Evolutionary conservation across 73 alveolate species (phyloP).

Genomic region (Diophrys appendiculata): DNA sequence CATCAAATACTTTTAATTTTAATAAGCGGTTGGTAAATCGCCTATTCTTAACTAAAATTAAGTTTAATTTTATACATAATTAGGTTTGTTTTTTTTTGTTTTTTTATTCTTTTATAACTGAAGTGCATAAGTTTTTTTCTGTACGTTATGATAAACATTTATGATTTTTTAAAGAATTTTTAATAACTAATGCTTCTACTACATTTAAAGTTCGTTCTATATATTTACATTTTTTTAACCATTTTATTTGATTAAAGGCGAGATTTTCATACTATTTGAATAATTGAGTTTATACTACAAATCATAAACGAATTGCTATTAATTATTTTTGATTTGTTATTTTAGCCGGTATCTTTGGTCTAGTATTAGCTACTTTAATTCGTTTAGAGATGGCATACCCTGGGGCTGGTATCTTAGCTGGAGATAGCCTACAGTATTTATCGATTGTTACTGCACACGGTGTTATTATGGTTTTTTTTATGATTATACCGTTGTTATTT

Average conservation of each 20-base stretch:
- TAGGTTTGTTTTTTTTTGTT: too few relatives aligned
- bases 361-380: conserved; percentile 1
- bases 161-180: background rate
- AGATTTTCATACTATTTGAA: background rate
- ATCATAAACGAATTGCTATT: conserved; percentile 16
- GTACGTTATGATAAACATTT: too few relatives aligned
- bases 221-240: too few relatives aligned
- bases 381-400: conserved; percentile 16
- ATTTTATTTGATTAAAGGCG: too few relatives aligned
- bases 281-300: conserved; percentile 20
- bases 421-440: conserved; percentile 19
- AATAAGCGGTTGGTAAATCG: background rate
- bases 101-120: too few relatives aligned
- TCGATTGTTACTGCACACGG: conserved; percentile 8
- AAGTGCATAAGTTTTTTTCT: background rate
- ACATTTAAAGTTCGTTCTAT: too few relatives aligned
- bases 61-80: too few relatives aligned
- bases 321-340: conserved; percentile 15
- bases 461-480: conserved; percentile 15
- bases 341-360: conserved; percentile 4
- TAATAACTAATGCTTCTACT: background rate
- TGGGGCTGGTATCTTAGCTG: conserved; percentile 2
- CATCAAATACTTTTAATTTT: background rate
- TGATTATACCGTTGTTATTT: conserved; percentile 14
- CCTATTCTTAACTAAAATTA: too few relatives aligned